Evolutionary conservation across 148 eudicot genomes (phyloP), one percentile per base, ranked within the genome.

Genomic region (Persicaria maculosa): DNA sequence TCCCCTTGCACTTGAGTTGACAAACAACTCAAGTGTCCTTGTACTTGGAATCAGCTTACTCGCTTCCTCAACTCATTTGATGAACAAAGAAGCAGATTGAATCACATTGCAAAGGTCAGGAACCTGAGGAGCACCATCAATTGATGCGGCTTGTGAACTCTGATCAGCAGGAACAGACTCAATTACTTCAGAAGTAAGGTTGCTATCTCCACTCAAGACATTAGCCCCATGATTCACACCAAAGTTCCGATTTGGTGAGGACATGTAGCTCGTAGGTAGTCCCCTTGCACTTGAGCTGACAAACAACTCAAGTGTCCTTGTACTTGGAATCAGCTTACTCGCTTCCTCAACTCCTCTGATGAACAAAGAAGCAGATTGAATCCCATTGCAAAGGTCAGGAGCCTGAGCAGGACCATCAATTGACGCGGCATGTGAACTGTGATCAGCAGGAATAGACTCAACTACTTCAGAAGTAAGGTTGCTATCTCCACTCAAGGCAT

Each of bases 261-360:
- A n/a, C n/a, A n/a, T n/a, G n/a, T n/a, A n/a, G n/a, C n/a, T n/a
- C n/a, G n/a, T n/a, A n/a, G 7, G 62, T 22, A 57, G 19, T 0
- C 25, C 62, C 4, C 47, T 40, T n/a, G 15, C 40, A 9, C 14
- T n/a, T 43, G 50, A 68, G 31, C 50, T 68, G 12, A 8, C 16
- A 22, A 70, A 16, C 15, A 70, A 46, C 6, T 17, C 53, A 70
- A n/a, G n/a, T n/a, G n/a, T n/a, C n/a, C 46, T 40, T 11, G 25
- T n/a, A n/a, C 46, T 48, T 19, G 73, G 54, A 70, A 70, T 70
- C 73, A 70, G 54, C 73, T 48, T 70, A 14, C 25, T 46, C 1
- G 73, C 52, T 70, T 70, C 73, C 15, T 70, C 73, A 46, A 9
- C 73, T 17, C 73, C 73, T 70, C 46, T 70, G 40, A 70, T 70